A percentile compares a stretch with the other conserved stretches of the same genome.
phyloP scores from a whole-genome alignment of 2,329 filamentous ascomycete genomes.

The Pyricularia sp. region DNA sequence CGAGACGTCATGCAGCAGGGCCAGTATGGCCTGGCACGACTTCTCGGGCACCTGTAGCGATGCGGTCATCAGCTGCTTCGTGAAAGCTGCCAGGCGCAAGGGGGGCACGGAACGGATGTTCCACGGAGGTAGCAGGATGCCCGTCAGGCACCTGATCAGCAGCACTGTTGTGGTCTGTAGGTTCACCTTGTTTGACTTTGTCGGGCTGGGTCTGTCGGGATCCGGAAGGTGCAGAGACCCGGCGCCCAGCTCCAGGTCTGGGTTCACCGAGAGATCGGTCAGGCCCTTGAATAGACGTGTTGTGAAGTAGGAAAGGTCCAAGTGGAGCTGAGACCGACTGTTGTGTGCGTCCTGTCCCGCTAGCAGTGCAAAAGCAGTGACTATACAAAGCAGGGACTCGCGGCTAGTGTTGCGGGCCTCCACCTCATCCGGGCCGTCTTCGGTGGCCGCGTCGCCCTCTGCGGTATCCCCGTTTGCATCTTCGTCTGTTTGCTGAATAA shows the following conservation, averaged over 20 bases:
- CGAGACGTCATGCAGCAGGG: conserved; percentile 67
- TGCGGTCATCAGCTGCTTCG: conserved; percentile 78
- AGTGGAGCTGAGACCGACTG: conserved; percentile 68
- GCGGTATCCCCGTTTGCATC: conserved; percentile 36
- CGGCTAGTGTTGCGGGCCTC: conserved; percentile 65
- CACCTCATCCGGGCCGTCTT: conserved; percentile 30
- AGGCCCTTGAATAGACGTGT: conserved; percentile 86
- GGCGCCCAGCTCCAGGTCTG: conserved; percentile 74
- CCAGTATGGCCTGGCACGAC: conserved; percentile 70
- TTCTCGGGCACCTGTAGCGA: conserved; percentile 87
- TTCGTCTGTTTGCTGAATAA: conserved; percentile 61
- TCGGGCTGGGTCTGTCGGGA: conserved; percentile 39
- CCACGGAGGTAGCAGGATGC: conserved; percentile 67
- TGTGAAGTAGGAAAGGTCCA: conserved; percentile 93
- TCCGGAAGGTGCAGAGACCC: conserved; percentile 65
- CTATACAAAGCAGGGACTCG: conserved; percentile 85
- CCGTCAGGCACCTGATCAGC: conserved; percentile 76
- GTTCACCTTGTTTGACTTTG: conserved; percentile 61
- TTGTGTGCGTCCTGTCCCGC: conserved; percentile 89
- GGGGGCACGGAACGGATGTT: conserved; percentile 70
- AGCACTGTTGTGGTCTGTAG: conserved; percentile 91
- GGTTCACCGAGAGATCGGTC: conserved; percentile 66
- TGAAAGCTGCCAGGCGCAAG: conserved; percentile 79
- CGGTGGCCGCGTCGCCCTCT: conserved; percentile 36
- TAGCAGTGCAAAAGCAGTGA: conserved; percentile 92